Evolutionary conservation across 306 rosid genomes (phyloP), one percentile per base, ranked within the genome.

Genomic region (Cucumis hystrix): DNA sequence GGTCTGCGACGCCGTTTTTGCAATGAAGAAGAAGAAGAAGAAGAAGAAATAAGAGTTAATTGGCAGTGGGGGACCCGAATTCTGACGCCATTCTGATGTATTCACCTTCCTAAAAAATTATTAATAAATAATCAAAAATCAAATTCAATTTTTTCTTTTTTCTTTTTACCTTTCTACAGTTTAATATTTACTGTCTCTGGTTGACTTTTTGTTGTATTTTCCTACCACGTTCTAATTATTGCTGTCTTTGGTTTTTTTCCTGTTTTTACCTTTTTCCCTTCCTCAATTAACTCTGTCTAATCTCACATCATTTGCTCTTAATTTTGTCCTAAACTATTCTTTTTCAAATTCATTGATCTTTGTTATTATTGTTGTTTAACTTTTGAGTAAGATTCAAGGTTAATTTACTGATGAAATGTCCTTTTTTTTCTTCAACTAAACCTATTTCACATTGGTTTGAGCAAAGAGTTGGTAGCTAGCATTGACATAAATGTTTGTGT

Each of bases 1-100:
- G 76, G 76, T 23, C 76, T 71, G 76, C 76, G 59, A 71, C 76
- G 76, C 76, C 76, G 76, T 71, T 71, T 70, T 71, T 15, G 76
- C 59, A 71, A 23, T 71, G 40, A 71, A 71, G 59, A 45, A 70
- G 58, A 69, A 52, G 28, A 47, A 52, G 28, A 47, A 23, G 30
- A 28, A 28, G 30, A 28, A 66, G 11, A 8, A 8, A 45, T 45
- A 45, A 47, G 54, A 43, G 49, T 47, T 41, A 13, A 45, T 43
- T 69, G 75, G 16, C 20, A 21, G 56, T 3, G 56, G 6, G 28
- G 57, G 75, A 47, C 55, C 75, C 75, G 2, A 45, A 25, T 71
- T 49, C 59, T 71, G 76, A 49, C 59, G 76, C 76, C 23, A 45
- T 21, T 25, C 57, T 70, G 58, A 47, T 43, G 35, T 69, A 23